Evolutionary conservation across 306 rosid species (phyloP).

Genomic region (Lathyrus tuberosus): DNA sequence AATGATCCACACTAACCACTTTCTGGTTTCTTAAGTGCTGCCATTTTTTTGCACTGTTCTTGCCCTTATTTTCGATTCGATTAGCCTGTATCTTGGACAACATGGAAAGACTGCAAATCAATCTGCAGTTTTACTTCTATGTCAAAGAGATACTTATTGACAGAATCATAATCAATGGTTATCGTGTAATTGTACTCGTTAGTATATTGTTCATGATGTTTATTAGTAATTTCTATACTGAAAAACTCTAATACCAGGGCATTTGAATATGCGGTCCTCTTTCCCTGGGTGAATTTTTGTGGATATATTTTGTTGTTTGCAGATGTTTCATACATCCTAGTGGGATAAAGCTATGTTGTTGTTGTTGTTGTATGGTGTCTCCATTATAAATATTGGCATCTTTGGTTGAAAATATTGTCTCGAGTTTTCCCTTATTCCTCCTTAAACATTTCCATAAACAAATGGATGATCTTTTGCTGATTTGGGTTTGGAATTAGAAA

Average conservation of each 20-base stretch:
- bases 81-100: slow-evolving; percentile 3
- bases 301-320: neutral
- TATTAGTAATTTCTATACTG: slow-evolving; percentile 12
- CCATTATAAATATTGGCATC: slow-evolving; percentile 53
- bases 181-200: slow-evolving; percentile 19
- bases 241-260: neutral
- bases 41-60: too few relatives aligned
- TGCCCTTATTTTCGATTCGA: too few relatives aligned
- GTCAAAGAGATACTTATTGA: neutral
- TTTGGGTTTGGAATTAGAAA: slow-evolving; percentile 18
- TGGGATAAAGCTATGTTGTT: too few relatives aligned
- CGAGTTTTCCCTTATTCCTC: slow-evolving; percentile 17
- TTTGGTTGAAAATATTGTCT: slow-evolving; percentile 26
- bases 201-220: slow-evolving; percentile 12
- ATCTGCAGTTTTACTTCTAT: slow-evolving; percentile 8
- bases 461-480: slow-evolving; percentile 16
- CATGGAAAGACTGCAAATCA: slow-evolving; percentile 22
- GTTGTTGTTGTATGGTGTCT: slow-evolving; percentile 72
- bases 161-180: slow-evolving; percentile 22
- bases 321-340: slow-evolving; percentile 15
- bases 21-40: too few relatives aligned
- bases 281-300: too few relatives aligned
- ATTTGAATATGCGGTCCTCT: too few relatives aligned
- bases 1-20: too few relatives aligned
- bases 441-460: slow-evolving; percentile 7